Evolutionary conservation across 169 alveolate species (phyloP).

Genomic region (Cryptosporidium muris): DNA sequence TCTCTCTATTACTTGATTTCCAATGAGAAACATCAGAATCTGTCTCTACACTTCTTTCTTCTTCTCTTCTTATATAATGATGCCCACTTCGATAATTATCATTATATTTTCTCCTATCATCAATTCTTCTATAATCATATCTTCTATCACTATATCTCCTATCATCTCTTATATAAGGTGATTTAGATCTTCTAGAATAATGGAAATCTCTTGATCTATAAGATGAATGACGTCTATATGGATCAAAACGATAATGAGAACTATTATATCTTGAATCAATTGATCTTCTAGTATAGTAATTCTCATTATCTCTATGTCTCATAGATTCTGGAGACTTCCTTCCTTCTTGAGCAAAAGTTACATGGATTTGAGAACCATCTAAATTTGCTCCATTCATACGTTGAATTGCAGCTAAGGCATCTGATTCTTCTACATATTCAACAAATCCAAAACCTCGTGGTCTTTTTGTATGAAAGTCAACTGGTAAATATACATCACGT

Average conservation of each 20-base stretch:
- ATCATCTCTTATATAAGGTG: background rate
- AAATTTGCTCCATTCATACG: constrained; percentile 82
- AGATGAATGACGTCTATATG: constrained; percentile 29
- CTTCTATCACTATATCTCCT: background rate
- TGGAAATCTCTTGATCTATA: too few species aligned
- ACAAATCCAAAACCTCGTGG: constrained; percentile 91
- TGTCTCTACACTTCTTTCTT: background rate
- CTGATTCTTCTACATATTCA: constrained; percentile 82
- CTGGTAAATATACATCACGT: constrained; percentile 87
- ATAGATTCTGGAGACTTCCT: constrained; percentile 87
- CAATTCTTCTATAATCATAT: background rate
- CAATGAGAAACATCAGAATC: too few species aligned
- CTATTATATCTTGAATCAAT: background rate
- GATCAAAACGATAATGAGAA: constrained; percentile 7
- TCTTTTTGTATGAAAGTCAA: constrained; percentile 80
- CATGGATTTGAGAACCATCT: constrained; percentile 80
- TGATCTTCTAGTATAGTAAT: background rate
- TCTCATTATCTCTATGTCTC: constrained; percentile 70
- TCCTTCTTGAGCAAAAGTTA: constrained; percentile 80
- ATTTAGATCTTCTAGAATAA: background rate
- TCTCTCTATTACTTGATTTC: too few species aligned
- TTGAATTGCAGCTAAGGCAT: constrained; percentile 85
- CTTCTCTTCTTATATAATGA: background rate
- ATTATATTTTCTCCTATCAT: background rate
- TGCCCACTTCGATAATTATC: background rate